A percentile compares a stretch with the other conserved stretches of the same genome.
Evolutionary conservation across 169 alveolate genomes (phyloP).

Genomic region (Babesia ovis): DNA sequence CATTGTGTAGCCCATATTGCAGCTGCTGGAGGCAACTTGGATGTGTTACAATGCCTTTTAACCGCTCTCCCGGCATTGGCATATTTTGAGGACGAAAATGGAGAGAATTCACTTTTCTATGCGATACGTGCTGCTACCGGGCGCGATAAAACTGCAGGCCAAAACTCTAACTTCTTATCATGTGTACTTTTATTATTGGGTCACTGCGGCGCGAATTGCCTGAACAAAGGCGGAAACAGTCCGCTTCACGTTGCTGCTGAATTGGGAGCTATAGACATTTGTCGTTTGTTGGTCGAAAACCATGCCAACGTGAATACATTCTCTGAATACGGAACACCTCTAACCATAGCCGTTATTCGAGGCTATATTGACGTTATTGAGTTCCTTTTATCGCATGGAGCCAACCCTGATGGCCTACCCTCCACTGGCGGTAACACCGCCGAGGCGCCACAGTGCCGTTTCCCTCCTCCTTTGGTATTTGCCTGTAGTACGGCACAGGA

Average conservation of each 20-base stretch:
- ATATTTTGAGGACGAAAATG: conserved; percentile 45
- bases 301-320: conserved; percentile 45
- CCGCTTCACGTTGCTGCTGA: conserved; percentile 60
- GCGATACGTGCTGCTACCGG: conserved; percentile 55
- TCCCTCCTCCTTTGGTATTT: conserved; percentile 68
- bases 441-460: not conserved
- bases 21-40: conserved; percentile 70
- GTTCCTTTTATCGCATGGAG: conserved; percentile 56
- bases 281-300: conserved; percentile 39
- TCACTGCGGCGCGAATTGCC: conserved; percentile 43
- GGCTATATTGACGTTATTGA: conserved; percentile 49
- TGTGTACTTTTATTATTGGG: conserved; percentile 51
- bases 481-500: conserved; percentile 50
- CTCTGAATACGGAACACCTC: conserved; percentile 58
- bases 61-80: conserved; percentile 56
- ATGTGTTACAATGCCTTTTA: conserved; percentile 39
- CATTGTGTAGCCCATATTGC: conserved; percentile 65
- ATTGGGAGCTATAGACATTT: conserved; percentile 37
- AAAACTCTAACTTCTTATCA: conserved; percentile 7
- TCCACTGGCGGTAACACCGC: not conserved
- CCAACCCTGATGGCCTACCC: conserved; percentile 49
- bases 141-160: not conserved
- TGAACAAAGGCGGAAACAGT: conserved; percentile 51
- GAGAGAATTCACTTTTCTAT: conserved; percentile 60
- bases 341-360: conserved; percentile 50